Base-by-base conservation (phyloP, 2,329 filamentous ascomycete species). In the Lasiodiplodia citricola region DNA sequence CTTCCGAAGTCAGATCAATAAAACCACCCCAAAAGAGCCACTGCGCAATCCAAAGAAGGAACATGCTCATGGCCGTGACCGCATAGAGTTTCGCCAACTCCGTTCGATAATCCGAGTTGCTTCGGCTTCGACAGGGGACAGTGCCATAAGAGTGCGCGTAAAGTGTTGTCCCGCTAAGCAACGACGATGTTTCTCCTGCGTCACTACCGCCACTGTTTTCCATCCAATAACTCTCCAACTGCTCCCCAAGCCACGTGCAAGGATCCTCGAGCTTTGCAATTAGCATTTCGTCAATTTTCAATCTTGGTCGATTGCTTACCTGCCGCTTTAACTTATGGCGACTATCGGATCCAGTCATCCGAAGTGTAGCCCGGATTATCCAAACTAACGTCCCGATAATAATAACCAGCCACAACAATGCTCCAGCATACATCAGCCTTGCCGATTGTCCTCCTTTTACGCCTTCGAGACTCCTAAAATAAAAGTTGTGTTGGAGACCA, bases 11-110 rank as follows among this genome's bases (percentile, higher is more conserved):
- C n/a, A 77, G 70, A 21, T 68, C 66, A 60, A 77, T 72, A 58
- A 75, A 75, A 38, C 75, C 76, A 25, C 10, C 52, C 76, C 75
- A 77, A 67, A 77, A 77, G 51, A 75, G n/a, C 72, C 74, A 76
- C 70, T 76, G 75, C 11, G 72, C 70, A 63, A 73, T 55, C 72
- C 73, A 77, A 57, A 77, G 70, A 63, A 73, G 52, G 51, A 74
- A 14, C 70, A 73, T 72, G 62, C 57, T 70, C n/a, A 70, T 55
- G 16, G 69, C 55, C 35, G 68, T 69, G 57, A 73, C 28, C 35
- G 58, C 50, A 68, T 68, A 71, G 28, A 73, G 35, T 51, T 56
- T 70, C 28, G 55, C 63, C 18, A 70, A 66, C 64, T 54, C 62
- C 65, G 64, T 68, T 63, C 66, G 52, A 47, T 1, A 11, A 10